A percentile compares a stretch with the other conserved stretches of the same genome.
These are phyloP conservation scores for Xylaria sp. DNA, from an alignment of 2,329 filamentous ascomycete species.

Conservation along the genomic window DNA sequence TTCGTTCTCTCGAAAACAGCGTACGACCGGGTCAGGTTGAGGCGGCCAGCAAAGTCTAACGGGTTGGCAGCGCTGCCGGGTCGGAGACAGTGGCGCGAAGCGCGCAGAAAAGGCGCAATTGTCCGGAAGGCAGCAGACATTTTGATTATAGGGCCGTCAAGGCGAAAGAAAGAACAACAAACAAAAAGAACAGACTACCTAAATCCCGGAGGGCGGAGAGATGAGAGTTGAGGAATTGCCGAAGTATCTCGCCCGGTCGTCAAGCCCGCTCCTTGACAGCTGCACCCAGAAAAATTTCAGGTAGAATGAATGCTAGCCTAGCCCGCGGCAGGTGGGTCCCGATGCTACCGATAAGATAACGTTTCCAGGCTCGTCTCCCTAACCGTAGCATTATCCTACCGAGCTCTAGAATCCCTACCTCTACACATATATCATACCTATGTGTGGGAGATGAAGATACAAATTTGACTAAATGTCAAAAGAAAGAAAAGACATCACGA, in stretches of 20 bases:
- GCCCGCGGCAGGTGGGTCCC: background rate
- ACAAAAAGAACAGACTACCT: slow-evolving; percentile 13
- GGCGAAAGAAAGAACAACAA: slow-evolving; percentile 15
- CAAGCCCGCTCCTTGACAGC: slow-evolving; percentile 25
- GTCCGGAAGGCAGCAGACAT: slow-evolving; percentile 85
- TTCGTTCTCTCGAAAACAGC: slow-evolving; percentile 85
- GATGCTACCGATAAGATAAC: slow-evolving; percentile 24
- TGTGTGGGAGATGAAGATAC: background rate
- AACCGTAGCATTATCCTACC: background rate
- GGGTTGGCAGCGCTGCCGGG: slow-evolving; percentile 74
- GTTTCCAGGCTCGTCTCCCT: background rate
- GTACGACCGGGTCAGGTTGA: slow-evolving; percentile 70
- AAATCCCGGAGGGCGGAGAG: slow-evolving; percentile 12
- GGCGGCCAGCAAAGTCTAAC: slow-evolving; percentile 71
- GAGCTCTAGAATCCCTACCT: too few relatives aligned
- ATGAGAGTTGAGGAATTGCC: slow-evolving; percentile 13
- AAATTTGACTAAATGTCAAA: background rate
- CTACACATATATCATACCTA: too few relatives aligned
- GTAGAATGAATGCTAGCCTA: background rate
- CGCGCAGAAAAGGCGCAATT: slow-evolving; percentile 79
- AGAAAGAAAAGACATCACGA: background rate
- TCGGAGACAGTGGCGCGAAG: slow-evolving; percentile 76
- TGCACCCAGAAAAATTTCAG: slow-evolving; percentile 27
- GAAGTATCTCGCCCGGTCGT: slow-evolving; percentile 19
- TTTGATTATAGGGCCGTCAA: slow-evolving; percentile 45